phyloP scores from a whole-genome alignment of 495 filamentous ascomycete genomes.

The Daldinia concentrica region DNA sequence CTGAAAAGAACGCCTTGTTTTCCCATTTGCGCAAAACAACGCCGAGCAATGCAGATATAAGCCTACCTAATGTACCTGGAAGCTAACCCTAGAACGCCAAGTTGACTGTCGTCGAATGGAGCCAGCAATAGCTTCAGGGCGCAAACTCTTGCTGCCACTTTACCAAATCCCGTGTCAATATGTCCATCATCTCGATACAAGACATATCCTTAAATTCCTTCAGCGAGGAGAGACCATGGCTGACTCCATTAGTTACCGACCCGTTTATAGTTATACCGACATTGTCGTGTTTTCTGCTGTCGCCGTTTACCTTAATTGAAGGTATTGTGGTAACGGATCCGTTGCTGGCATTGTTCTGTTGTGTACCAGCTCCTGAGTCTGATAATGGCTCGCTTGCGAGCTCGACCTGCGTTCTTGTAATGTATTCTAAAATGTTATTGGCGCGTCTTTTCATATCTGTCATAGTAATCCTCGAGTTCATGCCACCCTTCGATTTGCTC shows the following conservation, averaged over 20 bases:
- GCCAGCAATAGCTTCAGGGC: slow-evolving; percentile 30
- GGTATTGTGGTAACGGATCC: slow-evolving; percentile 29
- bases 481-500: slow-evolving; percentile 52
- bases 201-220: slow-evolving; percentile 71
- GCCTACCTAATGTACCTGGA: slow-evolving; percentile 7
- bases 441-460: slow-evolving; percentile 91
- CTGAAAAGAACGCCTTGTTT: slow-evolving; percentile 5
- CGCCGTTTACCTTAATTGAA: slow-evolving; percentile 49
- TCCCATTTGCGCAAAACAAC: slow-evolving; percentile 14
- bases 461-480: slow-evolving; percentile 78
- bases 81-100: slow-evolving; percentile 27
- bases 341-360: slow-evolving; percentile 25
- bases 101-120: slow-evolving; percentile 1
- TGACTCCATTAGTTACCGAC: slow-evolving; percentile 34
- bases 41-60: slow-evolving; percentile 27
- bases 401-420: slow-evolving; percentile 89
- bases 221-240: slow-evolving; percentile 19
- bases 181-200: slow-evolving; percentile 85
- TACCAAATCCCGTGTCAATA: slow-evolving; percentile 75
- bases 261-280: slow-evolving; percentile 13
- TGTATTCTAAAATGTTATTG: slow-evolving; percentile 85
- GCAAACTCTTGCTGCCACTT: slow-evolving; percentile 76
- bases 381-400: slow-evolving; percentile 66
- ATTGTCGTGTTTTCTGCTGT: slow-evolving; percentile 36
- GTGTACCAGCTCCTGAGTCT: slow-evolving; percentile 24